Evolutionary conservation across 331 rosid species (phyloP).

Genomic region (Rhamnella rubrinervis): DNA sequence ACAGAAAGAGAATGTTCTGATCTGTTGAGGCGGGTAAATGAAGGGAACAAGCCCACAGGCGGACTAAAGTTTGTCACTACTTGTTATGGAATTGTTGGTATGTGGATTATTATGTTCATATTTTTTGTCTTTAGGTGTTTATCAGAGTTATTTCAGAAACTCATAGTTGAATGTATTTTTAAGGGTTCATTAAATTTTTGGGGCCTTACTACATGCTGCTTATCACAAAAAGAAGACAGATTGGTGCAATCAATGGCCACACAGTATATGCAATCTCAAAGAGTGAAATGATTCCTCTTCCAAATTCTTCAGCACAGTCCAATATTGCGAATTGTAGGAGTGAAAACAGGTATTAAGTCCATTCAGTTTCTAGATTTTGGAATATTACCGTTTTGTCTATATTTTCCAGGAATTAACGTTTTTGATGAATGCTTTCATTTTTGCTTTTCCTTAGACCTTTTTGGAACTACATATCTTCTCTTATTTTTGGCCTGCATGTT

Average conservation of each 20-base stretch:
- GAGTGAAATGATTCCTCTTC: conserved; percentile 47
- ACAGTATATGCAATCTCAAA: conserved; percentile 45
- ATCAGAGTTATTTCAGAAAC: not conserved
- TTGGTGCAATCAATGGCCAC: conserved; percentile 46
- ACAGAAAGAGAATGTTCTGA: conserved; percentile 48
- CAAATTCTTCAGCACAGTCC: conserved; percentile 29
- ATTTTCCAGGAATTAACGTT: not conserved
- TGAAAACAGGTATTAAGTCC: conserved; percentile 41
- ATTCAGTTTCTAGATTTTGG: conserved; percentile 9
- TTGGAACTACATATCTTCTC: not conserved
- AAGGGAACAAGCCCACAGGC: conserved; percentile 51
- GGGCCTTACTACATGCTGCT: conserved; percentile 59
- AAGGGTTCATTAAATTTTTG: conserved; percentile 47
- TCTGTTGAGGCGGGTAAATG: conserved; percentile 45
- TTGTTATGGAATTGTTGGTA: conserved; percentile 57
- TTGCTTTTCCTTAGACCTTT: not conserved
- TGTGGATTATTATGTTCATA: conserved; percentile 1
- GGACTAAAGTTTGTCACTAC: conserved; percentile 47
- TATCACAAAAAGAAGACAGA: conserved; percentile 46
- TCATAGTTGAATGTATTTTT: conserved; percentile 5
- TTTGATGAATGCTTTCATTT: not conserved
- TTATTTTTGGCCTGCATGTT: not conserved
- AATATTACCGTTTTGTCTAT: conserved; percentile 3
- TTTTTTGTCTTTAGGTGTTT: not conserved
- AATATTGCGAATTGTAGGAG: conserved; percentile 27